Base-by-base conservation (phyloP, 148 eudicot genomes). In the Persicaria tinctoria region DNA sequence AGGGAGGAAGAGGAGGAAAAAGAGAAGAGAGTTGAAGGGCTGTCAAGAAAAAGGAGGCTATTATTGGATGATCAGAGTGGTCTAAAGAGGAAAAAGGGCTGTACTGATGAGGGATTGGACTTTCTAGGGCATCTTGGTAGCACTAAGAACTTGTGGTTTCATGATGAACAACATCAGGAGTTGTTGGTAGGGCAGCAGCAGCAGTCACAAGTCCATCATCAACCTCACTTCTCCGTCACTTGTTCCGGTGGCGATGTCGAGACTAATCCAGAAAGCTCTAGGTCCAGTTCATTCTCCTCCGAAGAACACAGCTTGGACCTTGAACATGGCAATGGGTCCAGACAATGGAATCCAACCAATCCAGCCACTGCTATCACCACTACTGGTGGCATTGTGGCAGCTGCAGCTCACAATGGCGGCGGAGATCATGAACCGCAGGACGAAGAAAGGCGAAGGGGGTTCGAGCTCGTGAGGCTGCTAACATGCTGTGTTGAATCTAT, bases 401-500 rank as follows among this genome's bases (percentile, higher is more conserved):
- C 18, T 32, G 13, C 46, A 68, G 5, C 55, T 46, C 73, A 71
- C 41, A 71, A 70, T 80, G 55, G 76, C 63, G 46, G 74, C 75
- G 54, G 73, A 6, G 73, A 71, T 11, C 73, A 48, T 48, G 38
- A 71, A 14, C 86, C 78, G 45, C 46, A 73, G 11, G 76, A 81
- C 73, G 83, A 76, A 69, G 81, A 80, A 47, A 94, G 89, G 74
- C 83, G 84, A 20, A 86, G 83, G 51, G 93, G 85, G 63, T 83
- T 92, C 51, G 97, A 95, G 90, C 93, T 95, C 14, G 73, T 95
- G 20, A 86, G 89, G 78, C 79, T 85, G 3, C 83, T 95, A 5
- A 78, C 89, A 77, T 83, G 88, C 23, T 95, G 96, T 71, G 84
- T 86, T 3, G 94, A 92, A 68, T 89, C 93, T 16, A 87, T 95